Conservation (phyloP, 495 filamentous ascomycete species). For the Penicillium canariense region DNA sequence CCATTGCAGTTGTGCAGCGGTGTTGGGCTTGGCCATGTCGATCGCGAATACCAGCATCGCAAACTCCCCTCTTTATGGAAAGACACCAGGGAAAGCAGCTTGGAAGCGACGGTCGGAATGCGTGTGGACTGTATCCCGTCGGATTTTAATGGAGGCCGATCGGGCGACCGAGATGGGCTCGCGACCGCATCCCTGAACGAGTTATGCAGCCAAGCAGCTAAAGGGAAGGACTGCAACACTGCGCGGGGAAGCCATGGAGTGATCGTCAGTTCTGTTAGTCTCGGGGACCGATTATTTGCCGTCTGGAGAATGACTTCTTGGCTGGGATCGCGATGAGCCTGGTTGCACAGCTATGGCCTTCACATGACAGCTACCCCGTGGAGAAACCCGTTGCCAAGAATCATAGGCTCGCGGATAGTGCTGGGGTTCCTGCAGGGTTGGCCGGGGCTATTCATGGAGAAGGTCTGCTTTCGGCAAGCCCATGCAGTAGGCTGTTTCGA, state of each 20-base stretch:
- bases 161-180: constrained; percentile 11
- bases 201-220: constrained; percentile 20
- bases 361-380: neutral
- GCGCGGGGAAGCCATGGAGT: neutral
- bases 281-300: constrained; percentile 5
- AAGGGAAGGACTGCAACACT: constrained; percentile 10
- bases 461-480: neutral
- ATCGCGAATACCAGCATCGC: neutral
- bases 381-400: too few species aligned
- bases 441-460: too few species aligned
- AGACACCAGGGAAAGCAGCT: neutral
- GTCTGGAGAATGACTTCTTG: neutral
- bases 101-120: neutral
- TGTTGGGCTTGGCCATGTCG: neutral
- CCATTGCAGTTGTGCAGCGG: neutral
- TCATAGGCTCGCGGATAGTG: neutral
- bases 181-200: constrained; percentile 7
- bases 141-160: constrained; percentile 13
- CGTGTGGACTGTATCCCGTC: neutral
- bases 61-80: neutral
- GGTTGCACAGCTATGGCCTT: neutral
- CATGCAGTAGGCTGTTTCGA: neutral
- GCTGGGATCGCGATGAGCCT: neutral
- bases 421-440: neutral
- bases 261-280: neutral